Evolutionary conservation across 2,329 filamentous ascomycete species (phyloP).

Genomic region (Fusarium incarnatum): DNA sequence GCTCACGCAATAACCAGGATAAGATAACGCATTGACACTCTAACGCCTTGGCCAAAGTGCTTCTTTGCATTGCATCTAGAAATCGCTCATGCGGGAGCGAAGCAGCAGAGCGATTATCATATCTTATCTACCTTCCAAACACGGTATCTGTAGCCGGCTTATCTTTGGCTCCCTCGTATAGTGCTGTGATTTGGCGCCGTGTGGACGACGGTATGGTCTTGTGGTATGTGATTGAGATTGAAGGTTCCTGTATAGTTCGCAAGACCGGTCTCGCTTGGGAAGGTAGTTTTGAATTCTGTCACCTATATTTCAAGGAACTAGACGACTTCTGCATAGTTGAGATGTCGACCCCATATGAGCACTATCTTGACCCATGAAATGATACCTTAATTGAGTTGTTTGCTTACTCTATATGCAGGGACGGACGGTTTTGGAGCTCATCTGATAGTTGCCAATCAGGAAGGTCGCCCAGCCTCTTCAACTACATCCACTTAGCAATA

Average conservation of each 20-base stretch:
- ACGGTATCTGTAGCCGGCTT: conserved; percentile 10
- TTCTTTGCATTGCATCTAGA: background rate
- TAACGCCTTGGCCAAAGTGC: background rate
- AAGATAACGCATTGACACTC: conserved; percentile 20
- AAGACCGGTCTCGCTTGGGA: background rate
- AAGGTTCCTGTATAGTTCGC: background rate
- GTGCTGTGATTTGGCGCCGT: background rate
- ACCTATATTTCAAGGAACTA: background rate
- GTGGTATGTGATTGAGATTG: background rate
- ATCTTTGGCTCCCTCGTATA: background rate
- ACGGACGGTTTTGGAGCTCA: background rate
- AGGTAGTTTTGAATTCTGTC: background rate
- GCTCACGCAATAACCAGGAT: conserved; percentile 25
- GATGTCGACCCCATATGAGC: background rate
- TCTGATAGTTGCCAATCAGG: background rate
- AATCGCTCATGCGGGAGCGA: background rate
- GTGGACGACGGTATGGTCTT: background rate
- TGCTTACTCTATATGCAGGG: background rate
- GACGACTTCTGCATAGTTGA: background rate
- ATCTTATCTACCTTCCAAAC: conserved; percentile 26
- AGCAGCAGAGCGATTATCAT: background rate
- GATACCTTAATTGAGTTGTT: background rate
- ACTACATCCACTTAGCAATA: background rate
- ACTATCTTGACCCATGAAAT: background rate
- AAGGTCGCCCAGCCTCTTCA: background rate